Evolutionary conservation across 1,284 basidiomycete genomes (phyloP).

Genomic region (Pholiota adiposa): DNA sequence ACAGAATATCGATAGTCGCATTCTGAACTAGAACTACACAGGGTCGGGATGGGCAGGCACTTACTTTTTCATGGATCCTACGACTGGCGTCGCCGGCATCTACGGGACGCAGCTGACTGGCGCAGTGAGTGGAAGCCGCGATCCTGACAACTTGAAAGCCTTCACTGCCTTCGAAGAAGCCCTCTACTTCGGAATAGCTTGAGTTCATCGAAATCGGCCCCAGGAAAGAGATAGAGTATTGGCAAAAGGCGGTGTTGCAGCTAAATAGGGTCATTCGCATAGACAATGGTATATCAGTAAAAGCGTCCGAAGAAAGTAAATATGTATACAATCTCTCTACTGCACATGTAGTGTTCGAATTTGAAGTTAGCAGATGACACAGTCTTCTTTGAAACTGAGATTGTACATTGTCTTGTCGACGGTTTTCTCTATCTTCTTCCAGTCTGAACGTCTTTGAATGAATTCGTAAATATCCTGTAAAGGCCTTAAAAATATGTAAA

Average conservation of each 20-base stretch:
- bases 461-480: slow-evolving; percentile 89
- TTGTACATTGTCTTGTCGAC: slow-evolving; percentile 98
- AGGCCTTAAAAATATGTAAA: slow-evolving; percentile 17
- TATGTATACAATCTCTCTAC: slow-evolving; percentile 2
- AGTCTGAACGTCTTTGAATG: slow-evolving; percentile 90
- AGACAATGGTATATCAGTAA: neutral
- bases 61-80: slow-evolving; percentile 27
- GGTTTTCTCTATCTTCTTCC: slow-evolving; percentile 95
- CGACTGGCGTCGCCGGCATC: slow-evolving; percentile 25
- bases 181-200: neutral
- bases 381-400: slow-evolving; percentile 90
- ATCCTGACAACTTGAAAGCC: slow-evolving; percentile 2
- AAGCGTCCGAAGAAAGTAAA: neutral
- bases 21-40: neutral
- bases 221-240: neutral
- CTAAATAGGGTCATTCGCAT: neutral
- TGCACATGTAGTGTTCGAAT: neutral
- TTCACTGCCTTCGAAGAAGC: slow-evolving; percentile 4
- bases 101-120: slow-evolving; percentile 24
- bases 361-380: slow-evolving; percentile 46
- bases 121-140: neutral
- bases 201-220: neutral
- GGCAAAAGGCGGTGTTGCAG: neutral
- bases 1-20: too few relatives aligned
- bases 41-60: slow-evolving; percentile 30